Conservation (phyloP, 208 protist species). For the Trypanosoma boissoni region DNA sequence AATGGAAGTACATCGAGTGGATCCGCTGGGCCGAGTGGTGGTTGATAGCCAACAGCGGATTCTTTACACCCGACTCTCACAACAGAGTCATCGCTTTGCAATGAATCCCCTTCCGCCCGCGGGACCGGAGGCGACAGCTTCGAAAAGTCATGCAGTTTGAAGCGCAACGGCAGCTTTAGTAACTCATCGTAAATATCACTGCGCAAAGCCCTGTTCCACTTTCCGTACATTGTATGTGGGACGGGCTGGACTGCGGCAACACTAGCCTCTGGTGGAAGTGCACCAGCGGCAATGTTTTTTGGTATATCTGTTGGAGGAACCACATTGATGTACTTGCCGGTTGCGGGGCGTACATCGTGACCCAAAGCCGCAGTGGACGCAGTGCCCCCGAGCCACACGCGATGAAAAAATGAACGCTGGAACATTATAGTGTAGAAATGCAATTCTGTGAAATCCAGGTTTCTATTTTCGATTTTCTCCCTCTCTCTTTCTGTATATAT, state of each 20-base stretch:
- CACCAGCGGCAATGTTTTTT: slow-evolving; percentile 23
- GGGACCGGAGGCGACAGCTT: slow-evolving; percentile 24
- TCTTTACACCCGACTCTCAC: slow-evolving; percentile 12
- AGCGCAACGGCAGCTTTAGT: slow-evolving; percentile 82
- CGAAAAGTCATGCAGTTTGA: slow-evolving; percentile 69
- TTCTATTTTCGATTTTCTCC: not conserved
- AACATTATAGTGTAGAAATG: slow-evolving; percentile 34
- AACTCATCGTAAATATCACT: slow-evolving; percentile 87
- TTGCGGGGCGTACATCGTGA: slow-evolving; percentile 43
- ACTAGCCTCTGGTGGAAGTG: slow-evolving; percentile 32
- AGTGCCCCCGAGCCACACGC: slow-evolving; percentile 69
- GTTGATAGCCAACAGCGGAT: slow-evolving; percentile 64
- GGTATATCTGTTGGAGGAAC: slow-evolving; percentile 39
- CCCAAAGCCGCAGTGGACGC: slow-evolving; percentile 51
- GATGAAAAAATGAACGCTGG: slow-evolving; percentile 15
- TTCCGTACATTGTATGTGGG: slow-evolving; percentile 28
- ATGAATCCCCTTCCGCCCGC: not conserved
- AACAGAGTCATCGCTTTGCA: not conserved
- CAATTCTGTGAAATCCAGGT: not conserved
- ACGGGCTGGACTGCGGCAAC: slow-evolving; percentile 29
- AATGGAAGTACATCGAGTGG: slow-evolving; percentile 76
- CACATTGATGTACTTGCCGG: slow-evolving; percentile 77
- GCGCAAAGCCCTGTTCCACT: slow-evolving; percentile 59
- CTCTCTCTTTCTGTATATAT: not conserved
- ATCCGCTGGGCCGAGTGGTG: slow-evolving; percentile 77